Base-by-base conservation (phyloP, 306 rosid species). In the Pyrus pyrifolia region DNA sequence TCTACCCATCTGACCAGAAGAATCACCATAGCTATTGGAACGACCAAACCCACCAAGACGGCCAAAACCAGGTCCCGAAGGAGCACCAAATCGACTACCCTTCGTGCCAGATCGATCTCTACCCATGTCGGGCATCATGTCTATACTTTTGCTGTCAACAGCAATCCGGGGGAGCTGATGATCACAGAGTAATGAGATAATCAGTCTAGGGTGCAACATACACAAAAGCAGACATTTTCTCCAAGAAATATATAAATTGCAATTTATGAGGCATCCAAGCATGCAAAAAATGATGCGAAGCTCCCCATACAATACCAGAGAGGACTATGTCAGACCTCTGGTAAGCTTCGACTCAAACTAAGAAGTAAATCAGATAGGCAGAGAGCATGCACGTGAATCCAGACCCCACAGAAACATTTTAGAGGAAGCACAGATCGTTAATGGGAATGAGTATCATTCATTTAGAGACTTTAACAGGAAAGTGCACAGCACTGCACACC, bases 161-260 rank as follows among this genome's bases (percentile, higher is more conserved):
- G 93, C 77, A 73, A 95, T 88, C 52, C 57, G 82, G 5, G 98
- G 94, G 42, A 96, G 90, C 99, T 96, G 91, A 80, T 81, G 75
- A 85, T 81, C 66, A 79, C 44, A 60, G 68, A 80, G 76, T n/a
- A 76, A 77, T 70, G 68, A 74, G 75, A 53, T 12, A 35, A 76
- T 73, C 80, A 80, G 78, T 49, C 61, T 23, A 42, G 18, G 25
- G 44, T 38, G 55, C 4, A 40, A 73, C 27, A 3, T 60, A 38
- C 76, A 8, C 23, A 57, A 57, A 55, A 55, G 4, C 55, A 49
- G 55, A 49, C 19, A 49, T 15, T 49, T 49, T 49, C 55, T 49
- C 21, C 8, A 4, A 49, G 21, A 49, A 49, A 4, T 49, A 49
- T 15, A 49, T 17, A 63, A 17, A 3, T 17, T 22, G 11, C 13